These are phyloP conservation scores for Mycena indigotica DNA, from an alignment of 768 basidiomycete species.

Conservation along the genomic window DNA sequence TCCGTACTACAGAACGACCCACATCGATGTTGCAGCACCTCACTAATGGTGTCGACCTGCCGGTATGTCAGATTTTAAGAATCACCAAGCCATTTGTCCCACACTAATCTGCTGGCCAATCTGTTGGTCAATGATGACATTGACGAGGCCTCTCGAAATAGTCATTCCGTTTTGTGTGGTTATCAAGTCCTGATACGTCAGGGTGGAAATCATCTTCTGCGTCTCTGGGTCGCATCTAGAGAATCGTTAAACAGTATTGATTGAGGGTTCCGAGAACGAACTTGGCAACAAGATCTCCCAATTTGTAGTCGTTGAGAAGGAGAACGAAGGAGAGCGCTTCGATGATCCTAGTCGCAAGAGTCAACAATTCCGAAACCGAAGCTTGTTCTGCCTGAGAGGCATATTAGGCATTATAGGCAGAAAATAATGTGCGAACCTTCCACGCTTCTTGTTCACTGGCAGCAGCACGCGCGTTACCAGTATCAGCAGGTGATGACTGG, in stretches of 20 bases:
- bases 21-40: slow-evolving; percentile 90
- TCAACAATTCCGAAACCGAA: slow-evolving; percentile 76
- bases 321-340: slow-evolving; percentile 95
- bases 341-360: slow-evolving; percentile 80
- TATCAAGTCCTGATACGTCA: slow-evolving; percentile 88
- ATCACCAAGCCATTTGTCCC: slow-evolving; percentile 31
- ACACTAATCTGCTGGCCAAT: slow-evolving; percentile 96
- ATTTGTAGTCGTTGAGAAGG: slow-evolving; percentile 86
- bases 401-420: not conserved
- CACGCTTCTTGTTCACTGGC: slow-evolving; percentile 83
- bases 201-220: slow-evolving; percentile 64
- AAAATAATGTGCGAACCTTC: slow-evolving; percentile 55
- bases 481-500: slow-evolving; percentile 76
- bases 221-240: slow-evolving; percentile 70
- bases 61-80: slow-evolving; percentile 16
- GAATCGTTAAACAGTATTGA: slow-evolving; percentile 5
- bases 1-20: slow-evolving; percentile 98
- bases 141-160: slow-evolving; percentile 88
- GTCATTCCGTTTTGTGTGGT: slow-evolving; percentile 83
- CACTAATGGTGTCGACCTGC: slow-evolving; percentile 95
- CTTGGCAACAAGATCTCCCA: slow-evolving; percentile 83
- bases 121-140: slow-evolving; percentile 96
- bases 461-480: slow-evolving; percentile 55
- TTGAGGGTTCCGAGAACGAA: slow-evolving; percentile 41
- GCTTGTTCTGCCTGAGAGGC: slow-evolving; percentile 68